These are phyloP conservation scores for Eutrema salsugineum DNA, from an alignment of 441 rosid genomes.

Conservation along the genomic window DNA sequence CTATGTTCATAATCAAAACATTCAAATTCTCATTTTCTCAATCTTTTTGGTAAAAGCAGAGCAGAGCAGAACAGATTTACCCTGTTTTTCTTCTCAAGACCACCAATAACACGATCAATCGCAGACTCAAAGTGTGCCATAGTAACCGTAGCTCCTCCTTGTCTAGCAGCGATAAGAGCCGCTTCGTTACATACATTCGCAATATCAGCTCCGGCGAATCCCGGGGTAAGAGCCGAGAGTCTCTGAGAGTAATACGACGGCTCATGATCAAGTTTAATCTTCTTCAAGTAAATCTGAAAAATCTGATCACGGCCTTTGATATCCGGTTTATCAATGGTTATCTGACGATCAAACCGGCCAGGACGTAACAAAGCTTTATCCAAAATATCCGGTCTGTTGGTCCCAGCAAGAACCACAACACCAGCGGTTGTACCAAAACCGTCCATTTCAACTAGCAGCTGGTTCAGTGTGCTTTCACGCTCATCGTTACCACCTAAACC, in stretches of 20 bases:
- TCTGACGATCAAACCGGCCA: slow-evolving; percentile 76
- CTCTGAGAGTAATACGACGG: slow-evolving; percentile 69
- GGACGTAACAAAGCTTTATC: slow-evolving; percentile 74
- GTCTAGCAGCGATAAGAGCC: slow-evolving; percentile 70
- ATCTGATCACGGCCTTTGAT: slow-evolving; percentile 80
- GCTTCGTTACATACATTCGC: slow-evolving; percentile 81
- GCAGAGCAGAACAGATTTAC: slow-evolving; percentile 22
- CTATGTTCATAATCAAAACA: slow-evolving; percentile 36
- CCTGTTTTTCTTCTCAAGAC: slow-evolving; percentile 75
- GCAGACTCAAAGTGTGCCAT: slow-evolving; percentile 77
- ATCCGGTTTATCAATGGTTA: slow-evolving; percentile 72
- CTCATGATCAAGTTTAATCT: slow-evolving; percentile 57
- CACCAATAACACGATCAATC: slow-evolving; percentile 76
- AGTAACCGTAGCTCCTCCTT: slow-evolving; percentile 38
- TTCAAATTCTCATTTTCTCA: not conserved
- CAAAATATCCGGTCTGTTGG: slow-evolving; percentile 78
- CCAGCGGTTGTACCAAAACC: slow-evolving; percentile 79
- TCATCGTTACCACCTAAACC: slow-evolving; percentile 70
- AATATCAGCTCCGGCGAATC: slow-evolving; percentile 83
- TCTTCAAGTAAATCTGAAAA: slow-evolving; percentile 57
- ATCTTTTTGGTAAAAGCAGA: not conserved
- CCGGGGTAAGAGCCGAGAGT: slow-evolving; percentile 78
- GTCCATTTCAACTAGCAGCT: slow-evolving; percentile 72
- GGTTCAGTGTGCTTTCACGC: slow-evolving; percentile 75
- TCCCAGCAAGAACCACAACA: slow-evolving; percentile 76